Conservation (phyloP, 805 yeast genomes). For the Kodamaea jinghongensis region DNA sequence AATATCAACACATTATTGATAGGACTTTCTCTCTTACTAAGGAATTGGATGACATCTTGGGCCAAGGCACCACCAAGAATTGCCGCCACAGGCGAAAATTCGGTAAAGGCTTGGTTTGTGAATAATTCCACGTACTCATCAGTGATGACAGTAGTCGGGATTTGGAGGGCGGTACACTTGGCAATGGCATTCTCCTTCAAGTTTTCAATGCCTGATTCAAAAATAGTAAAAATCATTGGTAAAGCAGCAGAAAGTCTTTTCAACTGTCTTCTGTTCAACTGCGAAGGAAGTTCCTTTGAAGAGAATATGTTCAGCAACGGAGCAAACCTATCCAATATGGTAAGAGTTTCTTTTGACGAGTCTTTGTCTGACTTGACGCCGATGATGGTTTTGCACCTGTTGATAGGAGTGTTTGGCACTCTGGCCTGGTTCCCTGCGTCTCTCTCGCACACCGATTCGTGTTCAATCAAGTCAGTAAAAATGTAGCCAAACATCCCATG, state of each 20-base stretch:
- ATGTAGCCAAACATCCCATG: constrained; percentile 85
- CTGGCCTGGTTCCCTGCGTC: constrained; percentile 45
- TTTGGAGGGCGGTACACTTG: constrained; percentile 30
- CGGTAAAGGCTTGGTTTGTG: constrained; percentile 52
- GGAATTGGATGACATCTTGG: constrained; percentile 83
- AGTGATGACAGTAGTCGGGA: constrained; percentile 45
- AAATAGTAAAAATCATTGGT: constrained; percentile 58
- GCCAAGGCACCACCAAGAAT: constrained; percentile 86
- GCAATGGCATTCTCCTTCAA: constrained; percentile 27
- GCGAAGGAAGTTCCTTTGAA: constrained; percentile 38
- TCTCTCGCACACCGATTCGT: constrained; percentile 53
- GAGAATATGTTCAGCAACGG: constrained; percentile 34
- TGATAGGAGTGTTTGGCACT: constrained; percentile 48
- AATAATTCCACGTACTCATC: constrained; percentile 42
- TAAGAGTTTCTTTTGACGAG: constrained; percentile 41
- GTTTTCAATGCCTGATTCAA: constrained; percentile 38
- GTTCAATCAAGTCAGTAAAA: constrained; percentile 72
- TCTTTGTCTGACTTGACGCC: constrained; percentile 31
- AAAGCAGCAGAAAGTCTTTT: constrained; percentile 53
- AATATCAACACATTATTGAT: constrained; percentile 76
- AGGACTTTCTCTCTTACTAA: constrained; percentile 76
- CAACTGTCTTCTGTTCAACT: constrained; percentile 43
- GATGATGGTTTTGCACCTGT: constrained; percentile 39
- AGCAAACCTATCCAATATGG: constrained; percentile 35
- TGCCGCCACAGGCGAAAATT: constrained; percentile 81